phyloP scores from a whole-genome alignment of 768 basidiomycete genomes.

The Hygrocybe punicea region DNA sequence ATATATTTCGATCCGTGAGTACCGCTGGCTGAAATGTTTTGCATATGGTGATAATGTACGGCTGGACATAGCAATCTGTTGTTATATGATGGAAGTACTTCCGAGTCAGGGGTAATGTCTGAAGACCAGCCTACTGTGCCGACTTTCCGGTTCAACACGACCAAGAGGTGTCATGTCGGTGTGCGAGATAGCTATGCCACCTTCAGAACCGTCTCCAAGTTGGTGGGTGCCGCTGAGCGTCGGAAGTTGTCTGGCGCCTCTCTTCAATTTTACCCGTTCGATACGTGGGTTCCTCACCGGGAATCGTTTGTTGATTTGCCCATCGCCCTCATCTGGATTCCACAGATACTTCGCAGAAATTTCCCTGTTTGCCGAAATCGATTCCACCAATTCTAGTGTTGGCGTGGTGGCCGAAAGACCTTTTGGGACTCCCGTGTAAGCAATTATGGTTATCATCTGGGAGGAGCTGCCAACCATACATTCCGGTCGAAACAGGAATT shows the following conservation, averaged over 20 bases:
- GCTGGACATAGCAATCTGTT: too few species aligned
- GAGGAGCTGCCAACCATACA: not conserved
- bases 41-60: too few species aligned
- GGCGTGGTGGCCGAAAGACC: not conserved
- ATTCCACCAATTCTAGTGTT: not conserved
- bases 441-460: not conserved
- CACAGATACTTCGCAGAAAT: not conserved
- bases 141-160: not conserved
- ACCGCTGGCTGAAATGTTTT: not conserved
- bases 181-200: not conserved
- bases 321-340: not conserved
- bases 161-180: not conserved
- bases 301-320: not conserved
- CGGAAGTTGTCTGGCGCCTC: not conserved
- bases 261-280: not conserved
- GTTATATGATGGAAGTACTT: not conserved
- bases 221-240: not conserved
- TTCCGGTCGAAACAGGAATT: not conserved
- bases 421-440: not conserved
- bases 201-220: constrained; percentile 1
- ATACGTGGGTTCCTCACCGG: not conserved
- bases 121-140: not conserved
- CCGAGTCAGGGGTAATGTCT: not conserved
- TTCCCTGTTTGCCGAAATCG: not conserved
- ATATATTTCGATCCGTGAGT: constrained; percentile 2